A percentile compares a stretch with the other conserved stretches of the same genome.
phyloP scores from a whole-genome alignment of 306 rosid species.

The Arachis hypogaea region DNA sequence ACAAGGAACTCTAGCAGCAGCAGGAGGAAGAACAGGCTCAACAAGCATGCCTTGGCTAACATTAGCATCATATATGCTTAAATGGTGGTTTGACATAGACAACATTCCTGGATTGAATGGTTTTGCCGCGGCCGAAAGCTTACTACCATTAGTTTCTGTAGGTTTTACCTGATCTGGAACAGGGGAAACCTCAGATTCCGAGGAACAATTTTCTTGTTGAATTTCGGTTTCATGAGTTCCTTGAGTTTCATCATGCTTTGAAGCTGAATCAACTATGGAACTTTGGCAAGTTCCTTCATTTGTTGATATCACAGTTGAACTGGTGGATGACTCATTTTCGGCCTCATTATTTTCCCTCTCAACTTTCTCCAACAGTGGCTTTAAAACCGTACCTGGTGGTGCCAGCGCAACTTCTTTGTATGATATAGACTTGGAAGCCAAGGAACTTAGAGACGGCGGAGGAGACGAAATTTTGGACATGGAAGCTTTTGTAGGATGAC shows the following conservation, averaged over 20 bases:
- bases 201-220: constrained; percentile 46
- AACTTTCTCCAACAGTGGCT: constrained; percentile 59
- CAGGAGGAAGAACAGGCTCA: constrained; percentile 73
- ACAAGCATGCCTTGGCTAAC: constrained; percentile 66
- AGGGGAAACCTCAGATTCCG: constrained; percentile 51
- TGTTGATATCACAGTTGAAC: constrained; percentile 38
- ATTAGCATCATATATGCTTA: constrained; percentile 65
- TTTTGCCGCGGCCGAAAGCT: constrained; percentile 94
- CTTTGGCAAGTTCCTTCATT: constrained; percentile 48
- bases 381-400: constrained; percentile 86
- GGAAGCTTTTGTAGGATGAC: constrained; percentile 47
- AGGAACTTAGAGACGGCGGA: constrained; percentile 55
- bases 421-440: constrained; percentile 82
- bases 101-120: constrained; percentile 82
- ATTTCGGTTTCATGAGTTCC: constrained; percentile 40
- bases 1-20: constrained; percentile 79
- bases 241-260: constrained; percentile 47
- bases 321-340: constrained; percentile 47
- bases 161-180: constrained; percentile 53
- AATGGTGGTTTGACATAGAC: constrained; percentile 47
- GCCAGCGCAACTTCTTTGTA: constrained; percentile 98
- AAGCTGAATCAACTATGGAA: constrained; percentile 44
- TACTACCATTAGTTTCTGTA: constrained; percentile 71
- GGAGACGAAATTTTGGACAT: constrained; percentile 51
- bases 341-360: constrained; percentile 48